Evolutionary conservation across 2,329 filamentous ascomycete genomes (phyloP).

Genomic region (Beauveria caledonica): DNA sequence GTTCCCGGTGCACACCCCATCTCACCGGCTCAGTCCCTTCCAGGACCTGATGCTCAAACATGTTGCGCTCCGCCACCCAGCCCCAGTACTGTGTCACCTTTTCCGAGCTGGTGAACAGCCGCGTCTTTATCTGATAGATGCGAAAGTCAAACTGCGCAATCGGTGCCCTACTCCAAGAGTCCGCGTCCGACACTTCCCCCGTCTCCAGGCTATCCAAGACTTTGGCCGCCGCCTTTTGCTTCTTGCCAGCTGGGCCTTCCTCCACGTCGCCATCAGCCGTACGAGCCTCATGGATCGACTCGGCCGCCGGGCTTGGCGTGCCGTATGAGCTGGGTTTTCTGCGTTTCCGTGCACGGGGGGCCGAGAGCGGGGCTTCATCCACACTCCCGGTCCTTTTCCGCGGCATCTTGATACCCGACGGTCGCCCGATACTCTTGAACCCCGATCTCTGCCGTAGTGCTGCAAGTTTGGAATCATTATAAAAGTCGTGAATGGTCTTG

Average conservation of each 20-base stretch:
- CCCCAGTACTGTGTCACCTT: conserved; percentile 49
- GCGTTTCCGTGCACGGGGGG: conserved; percentile 10
- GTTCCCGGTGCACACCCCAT: conserved; percentile 43
- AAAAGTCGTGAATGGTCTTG: conserved; percentile 44
- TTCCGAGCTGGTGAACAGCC: conserved; percentile 35
- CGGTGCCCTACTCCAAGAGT: conserved; percentile 39
- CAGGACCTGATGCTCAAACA: conserved; percentile 48
- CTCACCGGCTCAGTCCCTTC: conserved; percentile 33
- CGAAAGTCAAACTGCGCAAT: conserved; percentile 43
- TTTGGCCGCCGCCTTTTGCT: background rate
- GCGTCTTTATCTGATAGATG: conserved; percentile 44
- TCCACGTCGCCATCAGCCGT: background rate
- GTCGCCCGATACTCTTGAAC: conserved; percentile 49
- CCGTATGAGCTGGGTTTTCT: background rate
- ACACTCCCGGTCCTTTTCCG: background rate
- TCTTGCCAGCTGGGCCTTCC: background rate
- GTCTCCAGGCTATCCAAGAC: conserved; percentile 5
- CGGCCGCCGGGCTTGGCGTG: background rate
- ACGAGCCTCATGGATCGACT: background rate
- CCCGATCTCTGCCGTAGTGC: conserved; percentile 43
- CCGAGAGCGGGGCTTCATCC: conserved; percentile 10
- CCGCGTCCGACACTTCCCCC: conserved; percentile 33
- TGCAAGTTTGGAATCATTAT: conserved; percentile 46
- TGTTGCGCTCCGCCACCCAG: conserved; percentile 31
- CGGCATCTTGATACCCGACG: conserved; percentile 37